phyloP scores from a whole-genome alignment of 208 protist genomes.

The Trypanosoma cruzi region DNA sequence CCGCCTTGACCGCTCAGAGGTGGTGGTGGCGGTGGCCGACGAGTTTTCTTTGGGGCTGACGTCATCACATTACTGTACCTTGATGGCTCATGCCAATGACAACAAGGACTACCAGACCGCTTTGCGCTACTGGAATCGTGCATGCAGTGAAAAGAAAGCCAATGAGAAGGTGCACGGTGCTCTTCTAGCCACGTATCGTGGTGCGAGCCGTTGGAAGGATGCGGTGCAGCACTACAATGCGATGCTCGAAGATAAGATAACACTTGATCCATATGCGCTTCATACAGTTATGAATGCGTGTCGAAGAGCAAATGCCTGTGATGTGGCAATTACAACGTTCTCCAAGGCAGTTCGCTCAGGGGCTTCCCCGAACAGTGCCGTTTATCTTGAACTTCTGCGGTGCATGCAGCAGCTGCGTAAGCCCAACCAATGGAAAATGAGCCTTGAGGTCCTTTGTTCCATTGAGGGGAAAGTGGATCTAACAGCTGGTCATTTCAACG shows the following conservation, averaged over 20 bases:
- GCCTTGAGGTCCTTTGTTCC: constrained; percentile 51
- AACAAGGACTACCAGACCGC: constrained; percentile 52
- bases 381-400: constrained; percentile 86
- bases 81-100: constrained; percentile 91
- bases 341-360: constrained; percentile 51
- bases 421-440: constrained; percentile 54
- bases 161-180: constrained; percentile 70
- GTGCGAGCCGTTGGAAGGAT: constrained; percentile 63
- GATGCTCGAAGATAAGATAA: constrained; percentile 70
- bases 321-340: constrained; percentile 59
- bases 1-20: constrained; percentile 76
- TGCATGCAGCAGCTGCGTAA: constrained; percentile 47
- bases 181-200: constrained; percentile 65
- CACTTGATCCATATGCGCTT: constrained; percentile 58
- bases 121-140: constrained; percentile 66
- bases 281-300: constrained; percentile 87
- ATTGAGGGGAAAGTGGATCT: constrained; percentile 61
- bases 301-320: constrained; percentile 58
- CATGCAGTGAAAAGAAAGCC: constrained; percentile 57
- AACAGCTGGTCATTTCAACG: constrained; percentile 88
- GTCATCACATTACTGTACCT: constrained; percentile 70
- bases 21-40: constrained; percentile 47
- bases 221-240: constrained; percentile 68
- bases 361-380: constrained; percentile 60
- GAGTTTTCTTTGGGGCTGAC: constrained; percentile 44